Evolutionary conservation across 805 yeast genomes (phyloP), one percentile per base, ranked within the genome.

Genomic region (Peterozyma xylosa): DNA sequence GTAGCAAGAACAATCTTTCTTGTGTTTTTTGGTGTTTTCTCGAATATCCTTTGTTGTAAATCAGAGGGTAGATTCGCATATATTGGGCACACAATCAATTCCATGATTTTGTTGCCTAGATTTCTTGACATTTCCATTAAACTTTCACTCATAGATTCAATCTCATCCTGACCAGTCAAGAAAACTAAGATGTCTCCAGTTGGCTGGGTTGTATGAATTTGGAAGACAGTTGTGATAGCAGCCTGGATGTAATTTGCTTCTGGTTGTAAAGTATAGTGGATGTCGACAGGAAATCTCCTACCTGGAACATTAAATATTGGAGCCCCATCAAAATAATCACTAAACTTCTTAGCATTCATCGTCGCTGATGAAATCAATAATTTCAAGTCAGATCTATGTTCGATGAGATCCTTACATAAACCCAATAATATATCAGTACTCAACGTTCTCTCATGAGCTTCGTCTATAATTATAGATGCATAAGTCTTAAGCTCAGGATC

Each of bases 91-190:
- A 91, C 70, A 2, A 86, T 61, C 60, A 93, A 63, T 18, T 79
- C 84, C 27, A 69, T 74, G 50, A 80, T 73, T 44, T 70, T 72
- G 2, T 71, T 59, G 0, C 90, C 90, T 17, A 90, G 57, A 50
- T 77, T 81, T 7, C 62, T 63, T 37, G 77, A 66, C 0, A 91
- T 81, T n/a, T 84, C 90, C 5, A 70, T 61, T 16, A 90, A 58
- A 40, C 76, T 78, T 42, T 85, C 91, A 38, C 81, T 87, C 74
- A 82, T 73, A 2, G 78, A 70, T 53, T 93, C 98, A 46, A 93
- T 93, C 55, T 91, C 99, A 45, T 91, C 98, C 59, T 93, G 98
- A 34, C 99, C 99, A 0, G 98, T 93, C 41, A 91, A 63, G 59
- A 91, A 91, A 1, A 91, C 95, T 29, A 93, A 64, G 13, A 91